A percentile compares a stretch with the other conserved stretches of the same genome.
phyloP scores from a whole-genome alignment of 306 rosid species.

The Herpetospermum pedunculosum region DNA sequence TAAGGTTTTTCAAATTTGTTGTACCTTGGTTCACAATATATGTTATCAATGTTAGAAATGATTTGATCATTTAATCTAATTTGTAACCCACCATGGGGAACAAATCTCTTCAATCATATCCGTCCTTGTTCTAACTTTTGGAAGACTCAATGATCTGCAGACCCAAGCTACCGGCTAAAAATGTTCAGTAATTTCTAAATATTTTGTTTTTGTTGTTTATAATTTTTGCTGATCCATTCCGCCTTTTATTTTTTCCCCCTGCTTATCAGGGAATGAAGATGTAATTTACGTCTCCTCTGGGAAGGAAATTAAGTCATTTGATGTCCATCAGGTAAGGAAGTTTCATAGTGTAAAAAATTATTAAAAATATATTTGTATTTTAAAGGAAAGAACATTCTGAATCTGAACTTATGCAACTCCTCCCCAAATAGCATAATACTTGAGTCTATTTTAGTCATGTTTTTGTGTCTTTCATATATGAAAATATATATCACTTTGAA shows the following conservation, averaged over 20 bases:
- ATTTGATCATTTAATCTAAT: neutral
- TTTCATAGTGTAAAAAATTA: neutral
- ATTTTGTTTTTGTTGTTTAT: neutral
- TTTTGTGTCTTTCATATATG: neutral
- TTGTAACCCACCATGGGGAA: neutral
- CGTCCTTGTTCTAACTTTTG: neutral
- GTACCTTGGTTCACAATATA: neutral
- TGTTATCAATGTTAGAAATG: neutral
- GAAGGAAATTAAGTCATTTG: conserved; percentile 78
- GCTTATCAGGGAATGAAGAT: conserved; percentile 71
- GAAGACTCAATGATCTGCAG: neutral
- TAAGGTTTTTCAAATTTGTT: neutral
- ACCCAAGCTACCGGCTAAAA: neutral
- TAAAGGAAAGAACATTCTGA: conserved; percentile 1
- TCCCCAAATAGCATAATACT: neutral
- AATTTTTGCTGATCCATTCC: conserved; percentile 6
- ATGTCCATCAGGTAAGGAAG: conserved; percentile 64
- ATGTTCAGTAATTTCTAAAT: neutral
- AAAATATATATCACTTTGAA: neutral
- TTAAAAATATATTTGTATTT: neutral
- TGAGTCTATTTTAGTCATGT: neutral
- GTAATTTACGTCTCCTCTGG: conserved; percentile 57
- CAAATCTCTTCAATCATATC: neutral
- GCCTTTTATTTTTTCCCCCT: conserved; percentile 5
- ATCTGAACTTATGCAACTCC: neutral